Evolutionary conservation across 2,329 filamentous ascomycete species (phyloP).

Genomic region (Emergomyces africanus): DNA sequence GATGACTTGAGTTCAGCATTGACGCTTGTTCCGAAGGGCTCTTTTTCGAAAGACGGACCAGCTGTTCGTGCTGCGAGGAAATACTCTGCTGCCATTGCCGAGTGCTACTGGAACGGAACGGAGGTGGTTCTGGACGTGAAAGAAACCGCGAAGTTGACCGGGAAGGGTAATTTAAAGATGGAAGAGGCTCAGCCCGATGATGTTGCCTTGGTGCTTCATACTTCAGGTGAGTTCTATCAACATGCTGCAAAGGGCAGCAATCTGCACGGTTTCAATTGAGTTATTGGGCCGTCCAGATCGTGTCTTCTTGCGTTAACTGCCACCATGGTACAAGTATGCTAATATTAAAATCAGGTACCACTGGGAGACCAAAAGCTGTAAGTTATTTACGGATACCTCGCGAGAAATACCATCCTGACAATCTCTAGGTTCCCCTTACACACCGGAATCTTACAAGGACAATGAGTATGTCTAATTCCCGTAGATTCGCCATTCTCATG

Average conservation of each 20-base stretch:
- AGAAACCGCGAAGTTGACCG: constrained; percentile 54
- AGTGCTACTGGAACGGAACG: constrained; percentile 64
- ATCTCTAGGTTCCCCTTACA: constrained; percentile 55
- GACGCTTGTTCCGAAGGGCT: constrained; percentile 61
- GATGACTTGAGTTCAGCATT: constrained; percentile 71
- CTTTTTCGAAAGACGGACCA: constrained; percentile 52
- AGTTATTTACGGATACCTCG: constrained; percentile 16
- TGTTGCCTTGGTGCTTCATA: constrained; percentile 70
- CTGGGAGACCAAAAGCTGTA: constrained; percentile 72
- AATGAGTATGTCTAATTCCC: constrained; percentile 46
- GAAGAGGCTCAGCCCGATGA: constrained; percentile 58
- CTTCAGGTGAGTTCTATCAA: constrained; percentile 34
- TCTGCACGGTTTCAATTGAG: background rate
- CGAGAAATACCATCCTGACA: background rate
- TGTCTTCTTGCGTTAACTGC: too few relatives aligned
- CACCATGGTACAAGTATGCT: background rate
- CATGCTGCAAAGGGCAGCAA: background rate
- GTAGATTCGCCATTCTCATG: background rate
- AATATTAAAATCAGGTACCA: constrained; percentile 46
- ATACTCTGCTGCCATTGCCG: constrained; percentile 73
- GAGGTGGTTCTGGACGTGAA: constrained; percentile 69
- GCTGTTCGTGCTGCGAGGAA: constrained; percentile 65
- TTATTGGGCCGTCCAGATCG: background rate
- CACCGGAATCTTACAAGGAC: constrained; percentile 70
- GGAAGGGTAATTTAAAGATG: constrained; percentile 35